phyloP scores from a whole-genome alignment of 1,284 basidiomycete species.

The Cryptococcus sp. region DNA sequence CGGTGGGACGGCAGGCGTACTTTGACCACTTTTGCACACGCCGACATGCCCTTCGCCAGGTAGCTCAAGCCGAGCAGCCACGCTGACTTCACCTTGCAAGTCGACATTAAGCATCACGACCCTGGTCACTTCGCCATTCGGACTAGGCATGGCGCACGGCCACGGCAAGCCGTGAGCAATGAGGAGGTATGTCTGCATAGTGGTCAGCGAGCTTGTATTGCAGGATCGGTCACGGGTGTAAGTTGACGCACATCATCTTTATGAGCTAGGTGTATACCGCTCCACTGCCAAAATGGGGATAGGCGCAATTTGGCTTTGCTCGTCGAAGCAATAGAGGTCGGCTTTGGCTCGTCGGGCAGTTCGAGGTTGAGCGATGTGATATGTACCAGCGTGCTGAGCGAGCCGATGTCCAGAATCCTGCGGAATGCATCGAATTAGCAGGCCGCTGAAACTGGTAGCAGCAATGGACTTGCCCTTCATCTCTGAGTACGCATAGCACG shows the following conservation, averaged over 20 bases:
- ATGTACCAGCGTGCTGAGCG: constrained; percentile 23
- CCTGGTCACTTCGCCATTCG: constrained; percentile 45
- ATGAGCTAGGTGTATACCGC: constrained; percentile 30
- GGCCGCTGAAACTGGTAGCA: not conserved
- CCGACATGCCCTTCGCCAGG: constrained; percentile 44
- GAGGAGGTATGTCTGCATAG: constrained; percentile 23
- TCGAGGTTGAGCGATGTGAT: constrained; percentile 23
- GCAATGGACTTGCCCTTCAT: constrained; percentile 34
- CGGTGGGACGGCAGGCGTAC: constrained; percentile 17
- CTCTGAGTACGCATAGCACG: constrained; percentile 36
- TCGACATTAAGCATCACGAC: constrained; percentile 33
- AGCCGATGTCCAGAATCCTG: constrained; percentile 42
- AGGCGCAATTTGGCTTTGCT: constrained; percentile 22
- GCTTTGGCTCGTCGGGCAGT: constrained; percentile 9
- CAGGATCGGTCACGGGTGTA: not conserved
- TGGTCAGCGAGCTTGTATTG: not conserved
- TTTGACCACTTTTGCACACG: constrained; percentile 16
- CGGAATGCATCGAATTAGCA: not conserved
- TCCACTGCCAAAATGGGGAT: constrained; percentile 42
- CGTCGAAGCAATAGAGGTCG: constrained; percentile 2
- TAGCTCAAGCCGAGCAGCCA: constrained; percentile 39
- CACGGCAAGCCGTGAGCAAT: constrained; percentile 42
- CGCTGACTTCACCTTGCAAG: not conserved
- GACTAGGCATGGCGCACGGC: constrained; percentile 41
- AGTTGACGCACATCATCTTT: constrained; percentile 26